Base-by-base conservation (phyloP, 2,329 filamentous ascomycete species). In the Lachnellula subtilissima region DNA sequence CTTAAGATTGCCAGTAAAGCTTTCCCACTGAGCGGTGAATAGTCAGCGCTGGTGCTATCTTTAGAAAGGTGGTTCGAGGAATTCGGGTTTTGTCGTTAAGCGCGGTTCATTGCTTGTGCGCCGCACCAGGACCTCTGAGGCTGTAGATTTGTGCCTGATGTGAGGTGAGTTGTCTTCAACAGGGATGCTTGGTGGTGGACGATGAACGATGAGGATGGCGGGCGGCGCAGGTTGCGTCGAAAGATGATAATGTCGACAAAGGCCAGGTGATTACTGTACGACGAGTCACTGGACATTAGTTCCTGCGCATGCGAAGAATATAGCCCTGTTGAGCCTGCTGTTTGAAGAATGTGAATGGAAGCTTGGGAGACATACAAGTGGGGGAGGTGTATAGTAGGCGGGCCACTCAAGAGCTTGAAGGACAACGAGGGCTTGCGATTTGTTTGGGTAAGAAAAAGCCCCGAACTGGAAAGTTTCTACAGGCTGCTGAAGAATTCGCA, bases 1-100 rank as follows among this genome's bases (percentile, higher is more conserved):
- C 54, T 61, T 56, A 58, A 63, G 59, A 57, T 65, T 61, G 64
- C 46, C 63, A 64, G 62, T 62, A 52, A 63, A 62, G 60, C 59
- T 55, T 64, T 56, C 61, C 61, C 60, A 54, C 37, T 54, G 59
- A 61, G 58, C 60, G 61, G 58, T 63, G 56, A 61, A 53, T 53
- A 52, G 55, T 61, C 59, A 65, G 59, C 55, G 51, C 55, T 51
- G 57, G 48, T 57, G 52, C 56, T 67, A 62, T 65, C 63, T 57
- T 56, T 48, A 64, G 59, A 55, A 52, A 56, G 52, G 51, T 61
- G 51, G 59, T 54, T 64, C 56, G 47, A 51, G 37, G 5, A 49
- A 54, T 54, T 54, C 50, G 19, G 32, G 43, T 50, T 60, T 51
- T 55, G 37, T 56, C 47, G 50, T 62, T 60, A 65, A 61, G 52